These are phyloP conservation scores for Tulasnella sp. DNA, from an alignment of 768 basidiomycete species.

Conservation along the genomic window DNA sequence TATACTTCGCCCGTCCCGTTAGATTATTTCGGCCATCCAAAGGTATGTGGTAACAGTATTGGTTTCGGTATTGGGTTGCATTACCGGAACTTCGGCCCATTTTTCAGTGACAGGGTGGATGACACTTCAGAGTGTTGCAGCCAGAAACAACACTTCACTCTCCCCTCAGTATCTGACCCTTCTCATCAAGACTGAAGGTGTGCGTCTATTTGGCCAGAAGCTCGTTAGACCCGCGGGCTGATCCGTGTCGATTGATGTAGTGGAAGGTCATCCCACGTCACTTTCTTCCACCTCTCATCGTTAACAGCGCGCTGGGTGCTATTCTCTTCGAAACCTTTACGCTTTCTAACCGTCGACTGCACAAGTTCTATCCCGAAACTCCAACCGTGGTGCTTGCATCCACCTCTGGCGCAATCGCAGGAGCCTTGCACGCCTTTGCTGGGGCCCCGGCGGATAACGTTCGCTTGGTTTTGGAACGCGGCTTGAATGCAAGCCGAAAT, in stretches of 20 bases:
- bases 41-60: slow-evolving; percentile 10
- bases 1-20: slow-evolving; percentile 31
- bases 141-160: slow-evolving; percentile 18
- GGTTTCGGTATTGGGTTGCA: not conserved
- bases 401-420: slow-evolving; percentile 26
- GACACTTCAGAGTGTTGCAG: slow-evolving; percentile 26
- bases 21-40: slow-evolving; percentile 30
- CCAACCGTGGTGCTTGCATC: slow-evolving; percentile 24
- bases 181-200: slow-evolving; percentile 30
- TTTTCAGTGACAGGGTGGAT: slow-evolving; percentile 30
- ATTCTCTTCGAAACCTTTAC: slow-evolving; percentile 32
- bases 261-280: slow-evolving; percentile 30
- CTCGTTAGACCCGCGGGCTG: not conserved
- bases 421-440: slow-evolving; percentile 27
- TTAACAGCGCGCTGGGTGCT: slow-evolving; percentile 29
- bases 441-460: slow-evolving; percentile 32
- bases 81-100: not conserved
- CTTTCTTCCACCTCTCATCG: slow-evolving; percentile 30
- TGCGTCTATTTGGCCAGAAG: slow-evolving; percentile 7
- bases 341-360: slow-evolving; percentile 1
- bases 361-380: slow-evolving; percentile 13
- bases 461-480: slow-evolving; percentile 28
- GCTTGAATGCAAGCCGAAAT: not conserved
- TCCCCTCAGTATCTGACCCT: slow-evolving; percentile 27
- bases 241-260: slow-evolving; percentile 5